Conservation (phyloP, 305 asterid genomes). For the Withania somnifera region DNA sequence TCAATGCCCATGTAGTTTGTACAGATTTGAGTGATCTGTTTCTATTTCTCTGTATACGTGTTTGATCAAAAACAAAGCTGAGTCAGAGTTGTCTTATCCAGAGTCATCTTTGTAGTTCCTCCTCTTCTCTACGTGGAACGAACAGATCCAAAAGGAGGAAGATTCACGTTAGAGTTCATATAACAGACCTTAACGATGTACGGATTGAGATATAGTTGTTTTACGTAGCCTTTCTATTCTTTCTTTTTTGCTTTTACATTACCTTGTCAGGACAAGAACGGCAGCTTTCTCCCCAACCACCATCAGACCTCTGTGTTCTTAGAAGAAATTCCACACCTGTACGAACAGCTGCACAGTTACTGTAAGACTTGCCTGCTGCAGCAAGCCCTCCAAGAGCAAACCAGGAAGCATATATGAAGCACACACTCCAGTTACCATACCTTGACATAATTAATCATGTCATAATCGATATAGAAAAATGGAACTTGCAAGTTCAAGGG, state of each 20-base stretch:
- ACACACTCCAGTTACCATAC: slow-evolving; percentile 93
- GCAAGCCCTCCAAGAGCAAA: slow-evolving; percentile 83
- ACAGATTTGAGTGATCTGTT: slow-evolving; percentile 66
- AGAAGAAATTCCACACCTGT: slow-evolving; percentile 64
- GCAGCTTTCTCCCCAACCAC: slow-evolving; percentile 97
- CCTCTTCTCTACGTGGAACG: background rate
- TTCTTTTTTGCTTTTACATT: background rate
- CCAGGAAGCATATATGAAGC: slow-evolving; percentile 90
- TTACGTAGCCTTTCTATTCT: background rate
- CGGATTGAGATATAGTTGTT: background rate
- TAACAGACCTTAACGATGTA: background rate
- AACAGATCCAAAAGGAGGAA: background rate
- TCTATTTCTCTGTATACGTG: slow-evolving; percentile 65
- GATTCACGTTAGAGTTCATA: background rate
- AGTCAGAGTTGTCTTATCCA: background rate
- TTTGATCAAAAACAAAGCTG: background rate
- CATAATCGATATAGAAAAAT: background rate
- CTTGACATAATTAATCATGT: slow-evolving; percentile 14
- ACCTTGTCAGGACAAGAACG: slow-evolving; percentile 90
- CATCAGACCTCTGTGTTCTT: slow-evolving; percentile 50
- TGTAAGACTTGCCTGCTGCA: slow-evolving; percentile 50
- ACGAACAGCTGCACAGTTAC: slow-evolving; percentile 47
- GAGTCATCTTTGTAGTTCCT: background rate
- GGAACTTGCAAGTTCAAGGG: background rate
- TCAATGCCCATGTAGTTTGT: slow-evolving; percentile 89